A percentile compares a stretch with the other conserved stretches of the same genome.
These are phyloP conservation scores for Poa pratensis DNA, from an alignment of 176 grass and related monocot species.

Conservation along the genomic window DNA sequence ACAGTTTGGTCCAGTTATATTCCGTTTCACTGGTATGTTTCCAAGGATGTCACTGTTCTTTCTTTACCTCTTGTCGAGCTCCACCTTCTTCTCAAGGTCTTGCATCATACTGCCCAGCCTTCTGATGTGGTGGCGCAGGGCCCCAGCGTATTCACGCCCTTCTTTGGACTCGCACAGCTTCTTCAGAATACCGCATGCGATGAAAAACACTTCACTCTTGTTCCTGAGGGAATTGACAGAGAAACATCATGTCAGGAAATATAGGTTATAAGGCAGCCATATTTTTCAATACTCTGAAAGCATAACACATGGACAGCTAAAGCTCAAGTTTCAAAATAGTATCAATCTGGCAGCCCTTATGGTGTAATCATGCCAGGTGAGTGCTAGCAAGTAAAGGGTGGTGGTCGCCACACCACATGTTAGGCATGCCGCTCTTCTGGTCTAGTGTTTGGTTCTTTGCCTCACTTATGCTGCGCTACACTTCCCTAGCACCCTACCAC, in stretches of 20 bases:
- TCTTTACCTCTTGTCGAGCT: slow-evolving; percentile 61
- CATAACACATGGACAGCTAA: not conserved
- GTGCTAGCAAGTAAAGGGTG: no score
- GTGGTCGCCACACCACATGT: no score
- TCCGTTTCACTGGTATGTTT: not conserved
- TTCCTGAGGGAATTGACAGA: slow-evolving; percentile 43
- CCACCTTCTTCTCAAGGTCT: slow-evolving; percentile 58
- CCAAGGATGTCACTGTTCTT: not conserved
- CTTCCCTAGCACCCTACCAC: not conserved
- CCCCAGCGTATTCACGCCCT: slow-evolving; percentile 33
- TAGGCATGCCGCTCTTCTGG: no score
- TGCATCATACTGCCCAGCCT: slow-evolving; percentile 50
- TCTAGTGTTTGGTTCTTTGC: not conserved
- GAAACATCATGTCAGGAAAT: slow-evolving; percentile 9
- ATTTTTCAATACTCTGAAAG: slow-evolving; percentile 4
- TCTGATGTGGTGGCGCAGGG: slow-evolving; percentile 37
- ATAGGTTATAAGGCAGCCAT: not conserved
- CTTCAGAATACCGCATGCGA: slow-evolving; percentile 60
- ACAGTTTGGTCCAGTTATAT: not conserved
- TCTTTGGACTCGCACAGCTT: slow-evolving; percentile 48
- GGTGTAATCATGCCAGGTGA: not conserved
- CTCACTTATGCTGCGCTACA: not conserved
- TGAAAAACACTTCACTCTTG: slow-evolving; percentile 54
- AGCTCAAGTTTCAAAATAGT: not conserved
- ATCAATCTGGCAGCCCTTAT: not conserved